phyloP scores from a whole-genome alignment of 306 rosid species.

The Canavalia gladiata region DNA sequence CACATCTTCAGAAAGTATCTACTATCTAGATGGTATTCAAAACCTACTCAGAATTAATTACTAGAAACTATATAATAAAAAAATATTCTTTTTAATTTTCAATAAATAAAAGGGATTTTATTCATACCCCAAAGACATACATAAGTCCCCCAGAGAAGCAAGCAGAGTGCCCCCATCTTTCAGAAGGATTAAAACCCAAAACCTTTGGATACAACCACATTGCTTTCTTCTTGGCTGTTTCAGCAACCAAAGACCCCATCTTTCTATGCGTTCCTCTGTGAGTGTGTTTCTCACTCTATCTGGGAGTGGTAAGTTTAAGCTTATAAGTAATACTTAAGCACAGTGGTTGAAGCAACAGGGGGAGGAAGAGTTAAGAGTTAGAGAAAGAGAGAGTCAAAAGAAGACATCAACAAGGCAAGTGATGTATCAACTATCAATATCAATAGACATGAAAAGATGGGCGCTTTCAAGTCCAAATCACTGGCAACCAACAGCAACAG shows the following conservation, averaged over 20 bases:
- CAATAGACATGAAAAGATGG: slow-evolving; percentile 99
- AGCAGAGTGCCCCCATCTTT: slow-evolving; percentile 99
- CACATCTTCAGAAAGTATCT: not conserved
- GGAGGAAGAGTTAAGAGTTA: slow-evolving; percentile 24
- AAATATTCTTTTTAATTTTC: not conserved
- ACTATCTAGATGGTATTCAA: not conserved
- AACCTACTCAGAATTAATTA: not conserved
- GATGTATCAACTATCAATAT: slow-evolving; percentile 98
- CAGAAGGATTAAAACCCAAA: slow-evolving; percentile 82
- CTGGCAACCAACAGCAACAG: slow-evolving; percentile 95
- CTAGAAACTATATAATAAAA: not conserved
- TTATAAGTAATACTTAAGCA: slow-evolving; percentile 41
- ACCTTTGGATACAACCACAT: slow-evolving; percentile 97
- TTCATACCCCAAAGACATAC: slow-evolving; percentile 92
- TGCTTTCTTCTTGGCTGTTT: slow-evolving; percentile 77
- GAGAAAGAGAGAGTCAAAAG: slow-evolving; percentile 71
- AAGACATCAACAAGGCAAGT: slow-evolving; percentile 72
- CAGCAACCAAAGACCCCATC: slow-evolving; percentile 75
- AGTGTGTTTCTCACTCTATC: slow-evolving; percentile 23
- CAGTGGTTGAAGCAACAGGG: slow-evolving; percentile 59
- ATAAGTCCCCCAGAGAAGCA: slow-evolving; percentile 72
- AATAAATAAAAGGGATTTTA: slow-evolving; percentile 19
- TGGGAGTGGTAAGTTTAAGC: not conserved
- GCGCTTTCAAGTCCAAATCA: slow-evolving; percentile 97
- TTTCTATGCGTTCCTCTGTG: not conserved